Evolutionary conservation across 148 eudicot genomes (phyloP).

Genomic region (Rheum nobile): DNA sequence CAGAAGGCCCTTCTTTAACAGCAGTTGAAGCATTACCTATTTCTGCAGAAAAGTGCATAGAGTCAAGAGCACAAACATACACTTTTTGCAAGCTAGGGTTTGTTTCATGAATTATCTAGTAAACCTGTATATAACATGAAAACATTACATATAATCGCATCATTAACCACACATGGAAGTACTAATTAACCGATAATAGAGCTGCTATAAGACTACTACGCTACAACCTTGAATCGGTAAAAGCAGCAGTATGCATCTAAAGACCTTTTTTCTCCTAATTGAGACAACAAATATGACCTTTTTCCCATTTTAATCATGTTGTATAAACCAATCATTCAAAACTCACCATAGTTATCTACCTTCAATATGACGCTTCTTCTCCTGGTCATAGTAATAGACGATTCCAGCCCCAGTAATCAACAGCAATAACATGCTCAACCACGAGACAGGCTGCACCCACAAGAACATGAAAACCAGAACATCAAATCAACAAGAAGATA

Average conservation of each 20-base stretch:
- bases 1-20: slow-evolving; percentile 85
- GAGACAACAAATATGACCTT: neutral
- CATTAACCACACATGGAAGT: neutral
- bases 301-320: neutral
- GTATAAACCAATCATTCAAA: slow-evolving; percentile 1
- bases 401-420: slow-evolving; percentile 73
- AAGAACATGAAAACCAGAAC: neutral
- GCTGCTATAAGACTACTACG: neutral
- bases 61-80: neutral
- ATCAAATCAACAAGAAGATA: neutral
- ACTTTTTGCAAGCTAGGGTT: neutral
- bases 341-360: slow-evolving; percentile 83
- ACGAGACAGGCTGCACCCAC: slow-evolving; percentile 73
- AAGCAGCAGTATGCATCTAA: neutral
- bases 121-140: neutral
- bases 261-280: neutral
- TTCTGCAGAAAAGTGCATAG: slow-evolving; percentile 29
- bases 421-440: slow-evolving; percentile 92
- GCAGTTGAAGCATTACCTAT: slow-evolving; percentile 55
- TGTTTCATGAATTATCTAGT: neutral
- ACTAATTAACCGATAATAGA: neutral
- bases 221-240: neutral
- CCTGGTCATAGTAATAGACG: slow-evolving; percentile 68
- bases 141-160: neutral
- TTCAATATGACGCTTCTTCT: slow-evolving; percentile 86